A percentile compares a stretch with the other conserved stretches of the same genome.
Evolutionary conservation across 2,329 filamentous ascomycete genomes (phyloP).

Genomic region (Fonsecaea pedrosoi): DNA sequence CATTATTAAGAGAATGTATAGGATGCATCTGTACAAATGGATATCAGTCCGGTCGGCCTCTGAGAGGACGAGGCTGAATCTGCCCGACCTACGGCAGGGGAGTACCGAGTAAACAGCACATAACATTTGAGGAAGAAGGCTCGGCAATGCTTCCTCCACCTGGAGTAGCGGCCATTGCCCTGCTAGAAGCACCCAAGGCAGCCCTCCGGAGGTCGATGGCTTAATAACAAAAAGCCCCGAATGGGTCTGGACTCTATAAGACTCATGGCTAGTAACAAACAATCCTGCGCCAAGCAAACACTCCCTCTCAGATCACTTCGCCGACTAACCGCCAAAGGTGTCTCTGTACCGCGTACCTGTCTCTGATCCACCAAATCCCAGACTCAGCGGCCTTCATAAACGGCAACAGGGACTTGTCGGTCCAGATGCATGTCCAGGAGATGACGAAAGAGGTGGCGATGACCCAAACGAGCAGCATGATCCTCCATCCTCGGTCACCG

Average conservation of each 20-base stretch:
- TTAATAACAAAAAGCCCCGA: neutral
- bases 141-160: no score
- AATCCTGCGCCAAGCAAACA: neutral
- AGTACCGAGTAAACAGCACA: no score
- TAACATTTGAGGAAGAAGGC: no score
- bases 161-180: no score
- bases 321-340: neutral
- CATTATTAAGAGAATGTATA: no score
- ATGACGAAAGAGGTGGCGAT: conserved; percentile 2
- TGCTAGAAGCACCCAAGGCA: no score
- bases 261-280: neutral
- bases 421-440: neutral
- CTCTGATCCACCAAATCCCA: neutral
- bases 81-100: no score
- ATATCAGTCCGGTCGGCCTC: no score
- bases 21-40: no score
- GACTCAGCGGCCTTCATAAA: neutral
- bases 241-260: neutral
- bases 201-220: neutral
- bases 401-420: neutral
- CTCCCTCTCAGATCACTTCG: neutral
- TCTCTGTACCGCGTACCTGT: neutral
- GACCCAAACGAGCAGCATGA: neutral
- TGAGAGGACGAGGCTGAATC: no score
- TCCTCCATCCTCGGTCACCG: neutral